Evolutionary conservation across 345 rosid species (phyloP).

Genomic region (Brassica napus): Da-Ae NC_063446.1:69431001-69431500

Average conservation of each 20-base stretch:
- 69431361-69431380: background rate
- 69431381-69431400: background rate
- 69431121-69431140: constrained; percentile 22
- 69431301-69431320: background rate
- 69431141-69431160: constrained; percentile 2
- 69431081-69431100: constrained; percentile 12
- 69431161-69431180: constrained; percentile 23
- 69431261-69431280: constrained; percentile 32
- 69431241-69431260: constrained; percentile 27
- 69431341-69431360: background rate
- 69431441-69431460: constrained; percentile 24
- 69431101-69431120: constrained; percentile 23
- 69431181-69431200: constrained; percentile 31
- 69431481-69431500: constrained; percentile 18
- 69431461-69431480: constrained; percentile 18
- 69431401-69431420: constrained; percentile 1
- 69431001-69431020: constrained; percentile 19
- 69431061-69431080: constrained; percentile 4
- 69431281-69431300: background rate
- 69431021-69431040: constrained; percentile 7
- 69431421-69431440: constrained; percentile 33
- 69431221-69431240: constrained; percentile 18
- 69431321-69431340: constrained; percentile 31
- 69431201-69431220: constrained; percentile 37
- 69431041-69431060: background rate